Conservation (phyloP, 352 stramenopile species). For the Globisporangium ultimum region DNA sequence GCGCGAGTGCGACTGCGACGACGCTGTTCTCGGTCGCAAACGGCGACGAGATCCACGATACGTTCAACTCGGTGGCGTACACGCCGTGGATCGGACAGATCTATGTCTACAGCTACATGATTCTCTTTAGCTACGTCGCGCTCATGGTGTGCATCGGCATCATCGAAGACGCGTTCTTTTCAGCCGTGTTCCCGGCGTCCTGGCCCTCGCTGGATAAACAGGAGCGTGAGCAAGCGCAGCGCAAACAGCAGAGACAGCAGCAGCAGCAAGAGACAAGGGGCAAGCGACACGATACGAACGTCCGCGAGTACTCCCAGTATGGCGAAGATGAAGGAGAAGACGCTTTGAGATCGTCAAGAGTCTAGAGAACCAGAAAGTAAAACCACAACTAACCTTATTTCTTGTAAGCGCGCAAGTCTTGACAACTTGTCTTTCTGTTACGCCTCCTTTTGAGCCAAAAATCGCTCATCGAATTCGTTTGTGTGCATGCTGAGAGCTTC, state of each 20-base stretch:
- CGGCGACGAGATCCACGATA: conserved; percentile 86
- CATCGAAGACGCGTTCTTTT: conserved; percentile 89
- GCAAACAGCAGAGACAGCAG: neutral
- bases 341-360: no score
- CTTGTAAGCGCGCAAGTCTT: no score
- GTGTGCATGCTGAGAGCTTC: no score
- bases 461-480: no score
- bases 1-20: conserved; percentile 52
- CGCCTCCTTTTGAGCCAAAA: no score
- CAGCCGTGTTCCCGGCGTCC: conserved; percentile 62
- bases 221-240: conserved; percentile 13
- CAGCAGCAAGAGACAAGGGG: neutral
- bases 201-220: conserved; percentile 47
- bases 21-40: conserved; percentile 87
- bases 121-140: conserved; percentile 88
- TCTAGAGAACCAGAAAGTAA: no score
- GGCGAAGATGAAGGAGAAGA: neutral
- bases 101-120: conserved; percentile 86
- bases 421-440: no score
- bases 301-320: neutral
- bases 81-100: conserved; percentile 76
- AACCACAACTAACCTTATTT: no score
- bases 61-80: conserved; percentile 69
- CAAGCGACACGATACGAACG: no score
- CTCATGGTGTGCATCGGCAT: conserved; percentile 89